Evolutionary conservation across 768 basidiomycete species (phyloP), one percentile per base, ranked within the genome.

Genomic region (Suillus lakei): DNA sequence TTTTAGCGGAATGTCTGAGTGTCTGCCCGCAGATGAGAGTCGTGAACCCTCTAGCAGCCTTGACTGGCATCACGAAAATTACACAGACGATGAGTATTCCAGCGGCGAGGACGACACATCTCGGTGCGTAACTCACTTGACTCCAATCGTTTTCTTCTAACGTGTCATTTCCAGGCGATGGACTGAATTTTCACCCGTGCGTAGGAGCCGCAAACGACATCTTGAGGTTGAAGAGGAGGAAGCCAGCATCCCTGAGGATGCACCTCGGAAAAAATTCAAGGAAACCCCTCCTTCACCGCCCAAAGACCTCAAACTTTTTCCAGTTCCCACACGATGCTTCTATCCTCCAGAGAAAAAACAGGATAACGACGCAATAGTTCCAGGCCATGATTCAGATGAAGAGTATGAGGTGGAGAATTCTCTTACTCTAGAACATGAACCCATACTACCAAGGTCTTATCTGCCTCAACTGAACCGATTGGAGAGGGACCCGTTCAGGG

Each of bases 401-500:
- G 58, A 59, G 28, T 30, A 59, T 6, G 58, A 59, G 6, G 58
- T 59, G 9, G 58, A 59, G 58, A 39, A 41, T 12, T 59, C 58
- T 28, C 58, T 59, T 13, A 28, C 58, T 28, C 16, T 41, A 41
- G 58, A 59, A 21, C 26, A 21, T 41, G 26, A 21, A 38, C 58
- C 58, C 26, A 3, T 12, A 7, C 5, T 28, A 6, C 8, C 26
- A 18, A 10, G 23, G 7, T n/a, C 56, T 26, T 39, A 16, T 16
- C 13, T 28, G 2, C 56, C 23, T 39, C 26, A 0, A 23, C 18
- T 59, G 18, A 18, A 28, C 18, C 16, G 5, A 12, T 21, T 59
- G 8, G 26, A 26, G 18, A 59, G 58, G 18, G 38, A 59, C 38
- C 58, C 58, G 18, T 23, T 7, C 26, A 59, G 58, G 18, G 26